Evolutionary conservation across 106 monocot species (phyloP).

Genomic region (Acorus gramineus): DNA sequence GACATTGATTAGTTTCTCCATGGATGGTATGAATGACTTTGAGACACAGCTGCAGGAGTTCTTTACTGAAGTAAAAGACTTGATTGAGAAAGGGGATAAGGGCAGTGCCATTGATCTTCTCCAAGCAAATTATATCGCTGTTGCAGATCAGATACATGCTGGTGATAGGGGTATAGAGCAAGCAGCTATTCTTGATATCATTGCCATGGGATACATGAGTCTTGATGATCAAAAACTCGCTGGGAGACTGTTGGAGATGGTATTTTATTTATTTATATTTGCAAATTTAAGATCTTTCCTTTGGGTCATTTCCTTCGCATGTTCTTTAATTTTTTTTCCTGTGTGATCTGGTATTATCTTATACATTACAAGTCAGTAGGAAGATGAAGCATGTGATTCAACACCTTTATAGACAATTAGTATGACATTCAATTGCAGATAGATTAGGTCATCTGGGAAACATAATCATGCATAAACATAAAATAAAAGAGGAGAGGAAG

Average conservation of each 20-base stretch:
- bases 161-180: conserved; percentile 59
- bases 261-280: conserved; percentile 19
- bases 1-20: conserved; percentile 9
- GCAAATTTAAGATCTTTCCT: not conserved
- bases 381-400: too few relatives aligned
- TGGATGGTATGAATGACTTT: conserved; percentile 31
- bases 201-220: conserved; percentile 68
- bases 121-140: conserved; percentile 66
- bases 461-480: too few relatives aligned
- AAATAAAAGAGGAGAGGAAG: too few relatives aligned
- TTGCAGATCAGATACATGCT: conserved; percentile 44
- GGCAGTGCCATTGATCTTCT: conserved; percentile 54
- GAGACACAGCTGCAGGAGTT: conserved; percentile 55
- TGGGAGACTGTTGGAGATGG: conserved; percentile 41
- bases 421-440: too few relatives aligned
- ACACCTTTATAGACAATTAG: too few relatives aligned
- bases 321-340: too few relatives aligned
- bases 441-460: too few relatives aligned
- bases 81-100: conserved; percentile 47
- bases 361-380: too few relatives aligned
- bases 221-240: conserved; percentile 37
- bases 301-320: too few relatives aligned
- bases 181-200: conserved; percentile 66
- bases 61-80: conserved; percentile 36
- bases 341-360: too few relatives aligned